Percentiles rank a stretch among this genome's conserved stretches.
phyloP scores from a whole-genome alignment of 2,329 filamentous ascomycete species.

The Diaporthe eres region DNA sequence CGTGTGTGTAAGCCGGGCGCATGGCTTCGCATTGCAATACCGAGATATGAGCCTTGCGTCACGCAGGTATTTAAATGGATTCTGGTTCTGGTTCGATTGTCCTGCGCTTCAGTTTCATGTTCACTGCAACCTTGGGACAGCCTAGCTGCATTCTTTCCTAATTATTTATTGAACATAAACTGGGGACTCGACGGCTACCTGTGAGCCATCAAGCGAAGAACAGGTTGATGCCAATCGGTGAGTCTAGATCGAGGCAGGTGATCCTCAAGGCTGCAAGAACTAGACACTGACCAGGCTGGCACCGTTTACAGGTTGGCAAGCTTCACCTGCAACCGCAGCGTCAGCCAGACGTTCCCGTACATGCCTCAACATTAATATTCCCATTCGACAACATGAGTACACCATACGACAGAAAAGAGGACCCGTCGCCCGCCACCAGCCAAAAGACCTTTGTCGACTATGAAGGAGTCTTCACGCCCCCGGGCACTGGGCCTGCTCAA shows the following conservation, averaged over 20 bases:
- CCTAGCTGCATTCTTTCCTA: background rate
- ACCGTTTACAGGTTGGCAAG: background rate
- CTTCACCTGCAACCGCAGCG: background rate
- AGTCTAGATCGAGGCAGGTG: background rate
- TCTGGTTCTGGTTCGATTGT: background rate
- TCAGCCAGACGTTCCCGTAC: background rate
- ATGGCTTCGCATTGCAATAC: background rate
- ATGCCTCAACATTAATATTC: background rate
- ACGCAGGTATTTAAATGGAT: background rate
- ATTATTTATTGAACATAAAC: background rate
- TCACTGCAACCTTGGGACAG: background rate
- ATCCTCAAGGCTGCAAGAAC: background rate
- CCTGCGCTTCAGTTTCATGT: background rate
- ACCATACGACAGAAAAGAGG: background rate
- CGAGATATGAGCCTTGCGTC: background rate
- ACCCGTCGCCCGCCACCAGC: background rate
- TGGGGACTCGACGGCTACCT: background rate
- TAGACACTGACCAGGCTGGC: background rate
- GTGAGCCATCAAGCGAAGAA: background rate
- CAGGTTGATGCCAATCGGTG: background rate
- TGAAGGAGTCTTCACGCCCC: background rate
- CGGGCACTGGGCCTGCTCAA: background rate
- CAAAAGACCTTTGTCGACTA: slow-evolving; percentile 23
- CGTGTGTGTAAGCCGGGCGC: background rate
- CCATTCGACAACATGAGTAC: background rate